Evolutionary conservation across 2,329 filamentous ascomycete genomes (phyloP).

Genomic region (Raffaelea arxii): DNA sequence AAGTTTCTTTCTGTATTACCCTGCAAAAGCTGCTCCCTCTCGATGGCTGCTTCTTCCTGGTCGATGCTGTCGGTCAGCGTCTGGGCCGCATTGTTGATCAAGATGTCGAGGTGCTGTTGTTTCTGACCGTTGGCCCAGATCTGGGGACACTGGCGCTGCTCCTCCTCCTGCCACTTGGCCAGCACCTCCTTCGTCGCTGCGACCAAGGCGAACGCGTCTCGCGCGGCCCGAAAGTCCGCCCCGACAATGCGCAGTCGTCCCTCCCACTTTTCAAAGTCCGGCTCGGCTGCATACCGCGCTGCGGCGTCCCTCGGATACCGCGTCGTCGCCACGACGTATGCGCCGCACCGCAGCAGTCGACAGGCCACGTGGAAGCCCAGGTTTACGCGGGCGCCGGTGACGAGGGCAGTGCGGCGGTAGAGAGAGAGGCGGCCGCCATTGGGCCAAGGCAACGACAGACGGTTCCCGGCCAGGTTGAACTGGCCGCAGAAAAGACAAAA

Average conservation of each 20-base stretch:
- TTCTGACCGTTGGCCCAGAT: too few relatives aligned
- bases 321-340: background rate
- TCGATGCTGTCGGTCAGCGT: background rate
- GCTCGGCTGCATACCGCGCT: background rate
- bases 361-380: background rate
- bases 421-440: background rate
- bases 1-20: too few relatives aligned
- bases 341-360: background rate
- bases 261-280: background rate
- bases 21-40: background rate
- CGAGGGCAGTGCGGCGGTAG: background rate
- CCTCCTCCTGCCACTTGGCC: background rate
- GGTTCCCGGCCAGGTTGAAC: background rate
- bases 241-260: background rate
- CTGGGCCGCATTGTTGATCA: background rate
- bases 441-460: background rate
- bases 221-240: background rate
- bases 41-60: background rate
- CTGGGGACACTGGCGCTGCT: too few relatives aligned
- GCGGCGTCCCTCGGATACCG: background rate
- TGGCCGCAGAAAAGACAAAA: background rate
- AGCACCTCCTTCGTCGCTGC: background rate
- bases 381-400: background rate
- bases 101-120: background rate
- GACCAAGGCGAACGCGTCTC: background rate